Conservation (phyloP, 2,329 filamentous ascomycete species). For the Pseudogymnoascus sp. region DNA sequence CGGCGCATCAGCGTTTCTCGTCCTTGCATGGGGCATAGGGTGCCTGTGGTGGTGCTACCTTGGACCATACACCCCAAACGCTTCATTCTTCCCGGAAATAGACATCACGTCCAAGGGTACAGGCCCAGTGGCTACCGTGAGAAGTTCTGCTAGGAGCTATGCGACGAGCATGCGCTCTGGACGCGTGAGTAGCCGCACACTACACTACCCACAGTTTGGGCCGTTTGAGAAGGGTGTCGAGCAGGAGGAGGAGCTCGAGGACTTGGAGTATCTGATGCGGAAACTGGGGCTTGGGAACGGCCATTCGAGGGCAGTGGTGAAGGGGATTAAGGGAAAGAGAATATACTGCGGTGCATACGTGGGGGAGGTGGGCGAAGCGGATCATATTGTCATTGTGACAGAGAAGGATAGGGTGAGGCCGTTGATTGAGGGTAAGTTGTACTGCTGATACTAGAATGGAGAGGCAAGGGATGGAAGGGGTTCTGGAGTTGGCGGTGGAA, state of each 20-base stretch:
- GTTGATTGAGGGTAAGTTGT: background rate
- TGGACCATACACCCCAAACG: background rate
- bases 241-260: background rate
- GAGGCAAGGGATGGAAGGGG: background rate
- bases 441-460: background rate
- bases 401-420: conserved; percentile 2
- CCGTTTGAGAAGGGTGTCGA: conserved; percentile 5
- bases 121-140: background rate
- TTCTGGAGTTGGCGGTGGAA: background rate
- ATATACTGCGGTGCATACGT: background rate
- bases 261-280: background rate
- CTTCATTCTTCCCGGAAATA: background rate
- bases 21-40: background rate
- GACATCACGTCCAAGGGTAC: background rate
- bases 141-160: background rate
- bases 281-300: background rate
- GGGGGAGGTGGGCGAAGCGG: background rate
- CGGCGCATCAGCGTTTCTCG: background rate
- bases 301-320: background rate
- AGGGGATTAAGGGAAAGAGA: conserved; percentile 3
- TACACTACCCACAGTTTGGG: background rate
- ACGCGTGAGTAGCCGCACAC: conserved; percentile 1
- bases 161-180: background rate
- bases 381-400: conserved; percentile 2
- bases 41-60: conserved; percentile 2